phyloP scores from a whole-genome alignment of 306 rosid species.

The Inga oerstediana region DNA sequence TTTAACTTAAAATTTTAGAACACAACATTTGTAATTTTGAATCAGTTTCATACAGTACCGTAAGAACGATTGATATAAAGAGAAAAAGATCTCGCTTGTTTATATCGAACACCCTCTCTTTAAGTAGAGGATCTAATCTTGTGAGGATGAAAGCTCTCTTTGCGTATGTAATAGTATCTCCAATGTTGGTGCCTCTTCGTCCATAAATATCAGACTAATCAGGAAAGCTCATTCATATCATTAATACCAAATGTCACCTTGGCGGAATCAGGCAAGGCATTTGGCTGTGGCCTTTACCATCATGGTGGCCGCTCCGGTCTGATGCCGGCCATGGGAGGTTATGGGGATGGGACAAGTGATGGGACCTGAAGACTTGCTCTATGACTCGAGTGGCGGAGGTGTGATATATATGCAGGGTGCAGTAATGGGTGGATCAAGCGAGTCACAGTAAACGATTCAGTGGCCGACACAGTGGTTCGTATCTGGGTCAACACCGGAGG shows the following conservation, averaged over 20 bases:
- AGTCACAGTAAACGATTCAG: constrained; percentile 53
- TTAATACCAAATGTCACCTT: constrained; percentile 7
- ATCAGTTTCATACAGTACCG: neutral
- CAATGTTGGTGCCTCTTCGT: neutral
- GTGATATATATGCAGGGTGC: constrained; percentile 65
- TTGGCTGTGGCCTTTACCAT: neutral
- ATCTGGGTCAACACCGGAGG: constrained; percentile 78
- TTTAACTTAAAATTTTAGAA: neutral
- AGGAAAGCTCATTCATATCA: neutral
- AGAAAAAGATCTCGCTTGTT: neutral
- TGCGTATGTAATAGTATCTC: neutral
- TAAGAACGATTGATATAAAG: too few species aligned
- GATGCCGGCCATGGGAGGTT: constrained; percentile 40
- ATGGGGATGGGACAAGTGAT: constrained; percentile 40
- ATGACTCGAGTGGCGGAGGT: constrained; percentile 36
- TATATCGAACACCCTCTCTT: neutral
- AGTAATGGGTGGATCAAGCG: constrained; percentile 78
- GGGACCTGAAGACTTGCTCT: constrained; percentile 60
- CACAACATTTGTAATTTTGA: neutral
- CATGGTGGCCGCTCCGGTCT: constrained; percentile 20
- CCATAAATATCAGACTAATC: neutral
- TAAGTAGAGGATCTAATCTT: neutral
- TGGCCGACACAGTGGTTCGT: constrained; percentile 44
- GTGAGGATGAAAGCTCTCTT: neutral
- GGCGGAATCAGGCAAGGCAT: constrained; percentile 1